Percentiles rank a stretch among this genome's conserved stretches.
Conservation (phyloP, 768 basidiomycete genomes). For the Flagelloscypha sp. region DNA sequence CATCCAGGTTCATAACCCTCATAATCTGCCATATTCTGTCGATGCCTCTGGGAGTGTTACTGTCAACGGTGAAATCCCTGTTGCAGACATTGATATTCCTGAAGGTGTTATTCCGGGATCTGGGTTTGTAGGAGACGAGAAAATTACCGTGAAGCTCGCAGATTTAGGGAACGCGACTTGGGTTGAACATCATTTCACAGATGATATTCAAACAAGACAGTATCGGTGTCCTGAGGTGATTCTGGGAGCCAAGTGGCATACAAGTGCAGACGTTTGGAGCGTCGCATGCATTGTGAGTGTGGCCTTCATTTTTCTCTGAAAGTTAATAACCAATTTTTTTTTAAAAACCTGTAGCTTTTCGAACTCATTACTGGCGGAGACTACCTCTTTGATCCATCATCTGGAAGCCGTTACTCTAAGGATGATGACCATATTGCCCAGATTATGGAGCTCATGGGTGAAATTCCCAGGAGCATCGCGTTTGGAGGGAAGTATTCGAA, state of each 20-base stretch:
- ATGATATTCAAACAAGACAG: conserved; percentile 73
- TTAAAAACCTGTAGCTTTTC: conserved; percentile 40
- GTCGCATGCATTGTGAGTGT: conserved; percentile 56
- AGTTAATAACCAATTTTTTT: not conserved
- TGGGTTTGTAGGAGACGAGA: too few species aligned
- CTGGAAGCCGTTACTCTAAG: conserved; percentile 65
- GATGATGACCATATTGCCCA: conserved; percentile 71
- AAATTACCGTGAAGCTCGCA: conserved; percentile 72
- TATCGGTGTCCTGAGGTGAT: conserved; percentile 74
- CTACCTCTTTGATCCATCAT: conserved; percentile 70
- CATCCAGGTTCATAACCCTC: too few species aligned
- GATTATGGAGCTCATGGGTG: conserved; percentile 68
- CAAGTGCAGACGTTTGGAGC: conserved; percentile 69
- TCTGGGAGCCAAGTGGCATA: conserved; percentile 63
- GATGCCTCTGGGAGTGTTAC: too few species aligned
- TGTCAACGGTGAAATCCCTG: too few species aligned
- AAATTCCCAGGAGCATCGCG: conserved; percentile 55
- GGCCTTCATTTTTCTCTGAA: not conserved
- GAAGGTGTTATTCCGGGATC: too few species aligned
- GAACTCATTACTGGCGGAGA: conserved; percentile 69
- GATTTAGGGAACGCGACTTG: conserved; percentile 65
- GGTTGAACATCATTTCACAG: conserved; percentile 69
- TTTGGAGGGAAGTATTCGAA: conserved; percentile 62
- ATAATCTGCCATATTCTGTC: too few species aligned
- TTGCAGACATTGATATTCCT: too few species aligned